phyloP scores from a whole-genome alignment of 179 eudicot species.

The Sideroxylon spinosum region DNA sequence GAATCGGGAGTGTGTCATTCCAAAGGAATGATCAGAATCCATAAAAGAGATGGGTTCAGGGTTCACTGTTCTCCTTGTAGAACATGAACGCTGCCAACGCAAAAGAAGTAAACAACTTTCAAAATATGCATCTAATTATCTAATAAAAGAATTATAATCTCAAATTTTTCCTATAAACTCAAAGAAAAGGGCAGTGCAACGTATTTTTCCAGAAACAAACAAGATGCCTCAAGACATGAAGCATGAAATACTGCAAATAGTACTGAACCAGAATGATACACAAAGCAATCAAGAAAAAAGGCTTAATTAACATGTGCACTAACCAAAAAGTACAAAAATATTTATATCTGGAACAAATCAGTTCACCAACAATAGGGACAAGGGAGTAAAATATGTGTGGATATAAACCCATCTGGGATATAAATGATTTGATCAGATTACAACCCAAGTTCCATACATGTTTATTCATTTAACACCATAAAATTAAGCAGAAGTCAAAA shows the following conservation, averaged over 20 bases:
- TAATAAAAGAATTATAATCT: background rate
- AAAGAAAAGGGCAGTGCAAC: background rate
- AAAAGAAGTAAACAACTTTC: conserved; percentile 14
- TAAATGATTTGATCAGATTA: no score
- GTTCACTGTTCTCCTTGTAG: conserved; percentile 59
- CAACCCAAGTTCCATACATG: background rate
- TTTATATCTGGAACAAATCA: background rate
- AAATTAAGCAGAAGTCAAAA: background rate
- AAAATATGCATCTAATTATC: background rate
- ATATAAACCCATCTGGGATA: no score
- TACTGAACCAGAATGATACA: background rate
- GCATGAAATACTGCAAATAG: background rate
- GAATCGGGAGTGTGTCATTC: conserved; percentile 39
- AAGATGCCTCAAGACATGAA: conserved; percentile 1
- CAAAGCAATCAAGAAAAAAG: background rate
- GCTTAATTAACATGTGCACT: background rate
- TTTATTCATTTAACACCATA: background rate
- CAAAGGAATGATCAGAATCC: conserved; percentile 49
- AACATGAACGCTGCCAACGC: conserved; percentile 50
- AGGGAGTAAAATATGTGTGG: no score
- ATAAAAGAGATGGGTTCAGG: conserved; percentile 48
- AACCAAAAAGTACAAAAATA: background rate
- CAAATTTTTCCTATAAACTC: background rate
- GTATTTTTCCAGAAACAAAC: background rate
- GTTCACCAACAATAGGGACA: background rate